Conservation (phyloP, 768 basidiomycete species). For the Boletus bicolor region DNA sequence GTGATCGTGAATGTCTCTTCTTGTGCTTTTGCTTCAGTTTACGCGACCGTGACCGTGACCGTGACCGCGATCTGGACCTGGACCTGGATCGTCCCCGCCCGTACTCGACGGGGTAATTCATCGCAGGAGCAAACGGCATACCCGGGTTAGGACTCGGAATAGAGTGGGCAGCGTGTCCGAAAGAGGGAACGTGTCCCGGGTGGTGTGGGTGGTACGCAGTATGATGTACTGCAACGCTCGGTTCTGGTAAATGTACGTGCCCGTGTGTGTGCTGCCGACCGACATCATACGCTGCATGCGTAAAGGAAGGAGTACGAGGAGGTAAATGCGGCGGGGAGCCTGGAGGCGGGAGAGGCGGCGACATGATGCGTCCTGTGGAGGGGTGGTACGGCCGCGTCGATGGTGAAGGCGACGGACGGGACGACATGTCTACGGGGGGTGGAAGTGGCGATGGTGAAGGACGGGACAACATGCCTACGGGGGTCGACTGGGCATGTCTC, state of each 20-base stretch:
- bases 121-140: background rate
- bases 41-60: background rate
- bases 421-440: no score
- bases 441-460: no score
- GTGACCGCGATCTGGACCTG: background rate
- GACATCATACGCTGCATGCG: background rate
- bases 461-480: slow-evolving; percentile 8
- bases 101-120: background rate
- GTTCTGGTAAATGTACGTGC: background rate
- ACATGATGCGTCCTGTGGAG: background rate
- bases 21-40: background rate
- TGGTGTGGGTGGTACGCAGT: no score
- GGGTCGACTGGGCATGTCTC: background rate
- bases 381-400: background rate
- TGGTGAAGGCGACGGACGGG: slow-evolving; percentile 4
- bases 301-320: background rate
- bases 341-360: background rate
- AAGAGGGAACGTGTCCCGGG: background rate
- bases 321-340: background rate
- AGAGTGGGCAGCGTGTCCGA: background rate
- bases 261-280: background rate
- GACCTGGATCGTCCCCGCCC: background rate
- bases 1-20: background rate
- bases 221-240: no score
- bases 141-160: background rate